A percentile compares a stretch with the other conserved stretches of the same genome.
phyloP scores from a whole-genome alignment of 306 rosid genomes.

The Potentilla sterilis region DNA sequence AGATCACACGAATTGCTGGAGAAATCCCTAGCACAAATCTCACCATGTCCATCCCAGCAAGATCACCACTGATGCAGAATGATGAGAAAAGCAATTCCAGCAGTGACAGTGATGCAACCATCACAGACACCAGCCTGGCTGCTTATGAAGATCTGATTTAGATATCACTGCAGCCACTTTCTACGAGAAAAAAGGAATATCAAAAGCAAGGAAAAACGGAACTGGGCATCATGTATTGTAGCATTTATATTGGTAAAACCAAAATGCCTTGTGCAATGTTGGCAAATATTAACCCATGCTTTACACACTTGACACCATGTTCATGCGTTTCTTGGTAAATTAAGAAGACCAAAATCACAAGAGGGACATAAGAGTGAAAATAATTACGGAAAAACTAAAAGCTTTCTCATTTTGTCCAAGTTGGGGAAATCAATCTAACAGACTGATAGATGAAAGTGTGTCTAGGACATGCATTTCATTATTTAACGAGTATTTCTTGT shows the following conservation, averaged over 20 bases:
- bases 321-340: neutral
- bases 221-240: neutral
- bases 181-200: neutral
- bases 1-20: slow-evolving; percentile 15
- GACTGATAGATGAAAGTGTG: neutral
- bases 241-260: neutral
- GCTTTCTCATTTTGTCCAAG: neutral
- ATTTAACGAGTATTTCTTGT: no score
- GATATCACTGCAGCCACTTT: neutral
- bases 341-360: neutral
- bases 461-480: neutral
- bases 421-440: no score
- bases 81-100: slow-evolving; percentile 40
- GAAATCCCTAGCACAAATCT: slow-evolving; percentile 56
- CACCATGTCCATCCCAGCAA: slow-evolving; percentile 55
- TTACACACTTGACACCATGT: neutral
- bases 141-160: slow-evolving; percentile 26
- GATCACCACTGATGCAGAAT: slow-evolving; percentile 22
- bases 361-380: neutral
- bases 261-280: neutral
- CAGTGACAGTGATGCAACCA: slow-evolving; percentile 58
- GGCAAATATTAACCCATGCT: neutral
- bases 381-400: no score
- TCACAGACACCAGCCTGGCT: slow-evolving; percentile 49
- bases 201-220: neutral